Evolutionary conservation across 805 yeast species (phyloP).

Genomic region (Candida multigemmis): DNA sequence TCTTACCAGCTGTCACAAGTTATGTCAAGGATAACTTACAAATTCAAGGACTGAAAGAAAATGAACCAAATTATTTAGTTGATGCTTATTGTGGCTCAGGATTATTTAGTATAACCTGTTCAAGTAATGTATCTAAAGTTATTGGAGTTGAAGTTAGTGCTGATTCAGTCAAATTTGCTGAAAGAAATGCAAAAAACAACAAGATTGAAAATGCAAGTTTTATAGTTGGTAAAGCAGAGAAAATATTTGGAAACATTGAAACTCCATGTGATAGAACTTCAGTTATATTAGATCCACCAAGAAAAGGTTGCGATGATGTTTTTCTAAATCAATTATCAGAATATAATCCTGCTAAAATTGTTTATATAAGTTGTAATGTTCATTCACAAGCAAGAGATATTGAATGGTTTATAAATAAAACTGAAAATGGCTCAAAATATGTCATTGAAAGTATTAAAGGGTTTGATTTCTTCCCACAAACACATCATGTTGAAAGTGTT

Average conservation of each 20-base stretch:
- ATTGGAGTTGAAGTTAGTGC: conserved; percentile 93
- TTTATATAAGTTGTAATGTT: conserved; percentile 95
- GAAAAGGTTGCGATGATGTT: conserved; percentile 91
- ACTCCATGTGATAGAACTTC: conserved; percentile 73
- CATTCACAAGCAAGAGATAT: conserved; percentile 96
- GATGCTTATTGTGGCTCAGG: conserved; percentile 98
- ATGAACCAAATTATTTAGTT: conserved; percentile 52
- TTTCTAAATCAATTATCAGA: conserved; percentile 80
- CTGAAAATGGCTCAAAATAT: conserved; percentile 55
- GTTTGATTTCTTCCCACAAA: conserved; percentile 94
- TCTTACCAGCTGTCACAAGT: conserved; percentile 71
- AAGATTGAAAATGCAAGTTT: conserved; percentile 71
- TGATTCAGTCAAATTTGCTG: conserved; percentile 84
- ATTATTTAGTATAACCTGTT: conserved; percentile 79
- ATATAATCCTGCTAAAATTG: conserved; percentile 76
- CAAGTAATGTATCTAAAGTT: conserved; percentile 70
- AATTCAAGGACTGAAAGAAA: conserved; percentile 21
- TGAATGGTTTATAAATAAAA: conserved; percentile 66
- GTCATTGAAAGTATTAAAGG: conserved; percentile 79
- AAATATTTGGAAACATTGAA: conserved; percentile 70
- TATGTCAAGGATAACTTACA: conserved; percentile 69
- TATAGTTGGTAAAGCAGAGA: conserved; percentile 87
- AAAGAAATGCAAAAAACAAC: conserved; percentile 68
- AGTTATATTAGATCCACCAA: conserved; percentile 92
- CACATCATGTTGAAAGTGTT: conserved; percentile 86